Base-by-base conservation (phyloP, 345 rosid species). In the Odontarrhena argentea region DNA sequence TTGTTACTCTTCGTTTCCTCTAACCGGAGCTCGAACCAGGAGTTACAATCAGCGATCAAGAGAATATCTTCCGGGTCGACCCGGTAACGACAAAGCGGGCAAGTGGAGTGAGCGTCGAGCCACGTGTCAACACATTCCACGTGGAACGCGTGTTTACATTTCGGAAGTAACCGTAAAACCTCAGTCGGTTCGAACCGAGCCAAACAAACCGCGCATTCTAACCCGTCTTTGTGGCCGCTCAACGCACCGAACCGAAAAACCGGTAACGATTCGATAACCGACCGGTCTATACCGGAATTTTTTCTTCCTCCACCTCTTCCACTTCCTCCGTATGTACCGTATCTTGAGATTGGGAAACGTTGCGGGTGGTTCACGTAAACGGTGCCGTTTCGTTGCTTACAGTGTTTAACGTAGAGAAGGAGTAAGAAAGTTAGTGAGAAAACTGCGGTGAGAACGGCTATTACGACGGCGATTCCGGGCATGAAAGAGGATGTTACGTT, bases 71-170 rank as follows among this genome's bases (percentile, higher is more conserved):
- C 98, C 4, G 96, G 96, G 76, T 92, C 88, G 56, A 92, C 96
- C 38, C 93, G 86, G 83, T 76, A 81, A 24, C 98, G 89, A 65
- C 98, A 92, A 34, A 92, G 96, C 38, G 98, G 98, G 56, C 98
- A 92, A 10, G 97, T 89, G 28, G 96, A 92, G 53, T 89, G 98
- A 1, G 86, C 91, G 62, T 92, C 98, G 8, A 92, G 97, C 98
- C 98, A 92, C 25, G 96, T 89, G 67, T 89, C 98, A 22, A 92
- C 90, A 57, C 98, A 89, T 56, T 92, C 97, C 36, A 87, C 91
- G 67, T 92, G 98, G 69, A 92, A 92, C 1, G 96, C 98, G 65
- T 92, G 98, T 72, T 85, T 84, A 68, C 98, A 92, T 74, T 89
- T 92, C 15, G 98, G 98, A 1, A 89, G 52, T 38, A 92, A 75